Evolutionary conservation across 164 flowering plant genomes (phyloP), one percentile per base, ranked within the genome.

Genomic region (Echeveria elegans): DNA sequence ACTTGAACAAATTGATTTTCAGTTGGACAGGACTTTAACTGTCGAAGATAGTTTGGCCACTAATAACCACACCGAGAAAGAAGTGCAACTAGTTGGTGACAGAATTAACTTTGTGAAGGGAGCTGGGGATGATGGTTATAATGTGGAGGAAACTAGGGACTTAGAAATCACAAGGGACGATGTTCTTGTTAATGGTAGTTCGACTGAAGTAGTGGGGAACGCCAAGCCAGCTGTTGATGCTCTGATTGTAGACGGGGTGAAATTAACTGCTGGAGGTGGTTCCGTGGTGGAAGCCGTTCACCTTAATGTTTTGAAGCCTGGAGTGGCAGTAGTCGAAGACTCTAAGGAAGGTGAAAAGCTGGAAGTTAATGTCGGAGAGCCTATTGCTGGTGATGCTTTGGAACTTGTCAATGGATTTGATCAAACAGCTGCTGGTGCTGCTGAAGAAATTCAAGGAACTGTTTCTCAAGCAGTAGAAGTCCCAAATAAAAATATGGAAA

Each of bases 241-340:
- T 41, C 60, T 62, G n/a, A n/a, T n/a, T n/a, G n/a, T n/a, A n/a
- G n/a, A n/a, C n/a, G 74, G 48, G 34, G 64, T 62, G 40, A 41
- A 70, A 18, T 40, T 72, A 29, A 66, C 70, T 12, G 41, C 62
- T 43, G 72, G 59, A 30, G 82, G 74, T 14, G 83, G 76, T 62
- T 41, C 74, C 0, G 69, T 72, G 68, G 75, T 40, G 37, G 78
- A 75, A 32, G 63, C 68, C 26, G 56, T 69, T 11, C 58, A 74
- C 29, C 68, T 72, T 26, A 66, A 78, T 65, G 30, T 63, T 18
- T 30, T 47, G 19, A 67, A 29, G 43, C 47, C 68, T 15, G 71
- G 73, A 31, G 64, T 66, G 31, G 73, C 24, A 66, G 78, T 66
- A 59, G 81, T 66, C 64, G 80, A 70, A 47, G 80, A 76, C 26